A percentile compares a stretch with the other conserved stretches of the same genome.
phyloP scores from a whole-genome alignment of 495 filamentous ascomycete genomes.

The Hypomontagnella monticulosa region DNA sequence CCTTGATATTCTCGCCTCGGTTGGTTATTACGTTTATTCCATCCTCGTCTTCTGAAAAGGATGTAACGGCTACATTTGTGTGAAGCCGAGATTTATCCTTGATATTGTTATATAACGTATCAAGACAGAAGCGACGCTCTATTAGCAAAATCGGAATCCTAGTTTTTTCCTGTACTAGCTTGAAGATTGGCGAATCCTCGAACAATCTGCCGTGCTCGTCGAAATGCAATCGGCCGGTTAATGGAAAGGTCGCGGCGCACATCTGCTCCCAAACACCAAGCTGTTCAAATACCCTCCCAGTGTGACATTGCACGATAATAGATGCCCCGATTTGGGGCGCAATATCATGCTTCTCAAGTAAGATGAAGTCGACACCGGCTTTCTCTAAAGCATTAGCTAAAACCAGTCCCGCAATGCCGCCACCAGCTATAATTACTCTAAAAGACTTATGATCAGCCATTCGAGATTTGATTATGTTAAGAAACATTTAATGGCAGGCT shows the following conservation, averaged over 20 bases:
- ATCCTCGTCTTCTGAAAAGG: conserved; percentile 26
- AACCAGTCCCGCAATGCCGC: conserved; percentile 56
- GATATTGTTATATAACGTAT: conserved; percentile 30
- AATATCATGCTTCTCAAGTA: conserved; percentile 57
- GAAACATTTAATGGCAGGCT: no score
- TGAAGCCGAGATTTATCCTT: conserved; percentile 33
- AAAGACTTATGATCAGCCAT: conserved; percentile 42
- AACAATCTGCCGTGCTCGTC: conserved; percentile 30
- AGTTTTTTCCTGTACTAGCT: conserved; percentile 17
- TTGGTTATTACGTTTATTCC: conserved; percentile 36
- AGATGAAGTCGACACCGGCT: conserved; percentile 53
- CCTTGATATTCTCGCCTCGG: conserved; percentile 30
- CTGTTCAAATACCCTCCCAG: conserved; percentile 57
- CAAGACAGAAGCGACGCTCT: conserved; percentile 31
- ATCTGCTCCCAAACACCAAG: conserved; percentile 50
- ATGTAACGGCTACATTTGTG: conserved; percentile 17
- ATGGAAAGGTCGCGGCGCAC: conserved; percentile 18
- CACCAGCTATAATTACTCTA: conserved; percentile 61
- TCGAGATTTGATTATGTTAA: no score
- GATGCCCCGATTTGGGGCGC: conserved; percentile 53
- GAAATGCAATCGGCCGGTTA: conserved; percentile 26
- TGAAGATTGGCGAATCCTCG: conserved; percentile 30
- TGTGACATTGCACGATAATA: conserved; percentile 42
- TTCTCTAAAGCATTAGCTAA: conserved; percentile 52
- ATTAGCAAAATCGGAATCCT: conserved; percentile 19